A percentile compares a stretch with the other conserved stretches of the same genome.
phyloP scores from a whole-genome alignment of 441 rosid species.

The Jatropha podagrica region DNA sequence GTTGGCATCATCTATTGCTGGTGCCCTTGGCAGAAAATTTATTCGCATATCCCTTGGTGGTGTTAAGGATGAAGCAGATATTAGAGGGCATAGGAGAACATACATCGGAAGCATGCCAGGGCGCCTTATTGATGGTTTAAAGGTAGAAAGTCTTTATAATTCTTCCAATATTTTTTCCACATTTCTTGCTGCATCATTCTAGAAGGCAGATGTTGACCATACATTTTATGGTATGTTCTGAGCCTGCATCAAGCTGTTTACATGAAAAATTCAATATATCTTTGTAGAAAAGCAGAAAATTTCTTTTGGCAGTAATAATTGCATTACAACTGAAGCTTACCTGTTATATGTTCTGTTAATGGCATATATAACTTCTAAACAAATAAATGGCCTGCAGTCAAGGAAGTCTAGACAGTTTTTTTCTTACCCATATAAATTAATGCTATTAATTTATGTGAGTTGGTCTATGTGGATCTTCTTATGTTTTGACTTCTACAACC shows the following conservation, averaged over 20 bases:
- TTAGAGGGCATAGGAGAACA: constrained; percentile 98
- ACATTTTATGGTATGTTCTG: constrained; percentile 2
- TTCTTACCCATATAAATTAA: neutral
- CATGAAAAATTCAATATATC: neutral
- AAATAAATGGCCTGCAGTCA: neutral
- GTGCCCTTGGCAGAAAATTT: constrained; percentile 93
- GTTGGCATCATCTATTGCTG: constrained; percentile 92
- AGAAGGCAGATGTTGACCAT: neutral
- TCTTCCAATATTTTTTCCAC: neutral
- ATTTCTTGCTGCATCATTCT: constrained; percentile 6
- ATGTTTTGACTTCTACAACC: neutral
- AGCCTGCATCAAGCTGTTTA: neutral
- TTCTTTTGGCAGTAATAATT: neutral
- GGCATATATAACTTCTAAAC: neutral
- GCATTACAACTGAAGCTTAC: neutral
- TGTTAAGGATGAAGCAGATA: constrained; percentile 99
- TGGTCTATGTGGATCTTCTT: neutral
- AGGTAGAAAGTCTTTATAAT: constrained; percentile 45
- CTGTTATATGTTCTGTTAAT: neutral
- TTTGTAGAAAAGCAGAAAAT: constrained; percentile 6
- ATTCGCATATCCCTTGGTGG: constrained; percentile 97
- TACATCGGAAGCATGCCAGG: constrained; percentile 99
- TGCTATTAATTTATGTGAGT: neutral
- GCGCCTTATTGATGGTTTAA: constrained; percentile 94
- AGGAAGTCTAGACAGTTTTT: neutral